A percentile compares a stretch with the other conserved stretches of the same genome.
These are phyloP conservation scores for Silene latifolia DNA, from an alignment of 148 eudicot genomes.

Conservation along the genomic window DNA sequence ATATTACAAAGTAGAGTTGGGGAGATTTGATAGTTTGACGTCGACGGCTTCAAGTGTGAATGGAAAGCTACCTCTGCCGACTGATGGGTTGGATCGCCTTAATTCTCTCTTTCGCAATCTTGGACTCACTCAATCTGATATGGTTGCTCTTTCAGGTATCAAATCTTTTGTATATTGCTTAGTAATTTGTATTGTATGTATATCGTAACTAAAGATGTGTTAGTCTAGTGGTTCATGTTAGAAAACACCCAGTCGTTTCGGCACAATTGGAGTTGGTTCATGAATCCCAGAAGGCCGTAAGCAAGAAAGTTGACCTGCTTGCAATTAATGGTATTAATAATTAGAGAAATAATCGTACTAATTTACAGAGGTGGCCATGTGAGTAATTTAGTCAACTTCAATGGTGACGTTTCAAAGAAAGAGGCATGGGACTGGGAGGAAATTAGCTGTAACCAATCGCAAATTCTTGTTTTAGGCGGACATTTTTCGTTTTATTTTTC, in stretches of 20 bases:
- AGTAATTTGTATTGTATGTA: no score
- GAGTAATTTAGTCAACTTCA: conserved; percentile 1
- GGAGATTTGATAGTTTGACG: conserved; percentile 72
- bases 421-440: neutral
- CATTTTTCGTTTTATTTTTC: no score
- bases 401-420: neutral
- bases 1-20: conserved; percentile 68
- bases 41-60: conserved; percentile 63
- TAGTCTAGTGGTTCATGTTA: no score
- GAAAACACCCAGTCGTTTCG: no score
- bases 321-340: neutral
- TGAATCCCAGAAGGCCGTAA: neutral
- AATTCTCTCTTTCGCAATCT: conserved; percentile 50
- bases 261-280: neutral
- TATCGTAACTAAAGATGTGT: no score
- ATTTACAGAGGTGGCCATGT: neutral
- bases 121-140: conserved; percentile 58
- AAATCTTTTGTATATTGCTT: no score
- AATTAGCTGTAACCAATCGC: no score
- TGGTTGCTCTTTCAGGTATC: conserved; percentile 96
- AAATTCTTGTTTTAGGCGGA: no score
- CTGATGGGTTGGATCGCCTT: conserved; percentile 52
- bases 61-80: conserved; percentile 49
- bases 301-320: neutral
- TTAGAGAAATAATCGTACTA: neutral